Conservation (phyloP, 148 eudicot species). For the Chenopodium formosanum region DNA sequence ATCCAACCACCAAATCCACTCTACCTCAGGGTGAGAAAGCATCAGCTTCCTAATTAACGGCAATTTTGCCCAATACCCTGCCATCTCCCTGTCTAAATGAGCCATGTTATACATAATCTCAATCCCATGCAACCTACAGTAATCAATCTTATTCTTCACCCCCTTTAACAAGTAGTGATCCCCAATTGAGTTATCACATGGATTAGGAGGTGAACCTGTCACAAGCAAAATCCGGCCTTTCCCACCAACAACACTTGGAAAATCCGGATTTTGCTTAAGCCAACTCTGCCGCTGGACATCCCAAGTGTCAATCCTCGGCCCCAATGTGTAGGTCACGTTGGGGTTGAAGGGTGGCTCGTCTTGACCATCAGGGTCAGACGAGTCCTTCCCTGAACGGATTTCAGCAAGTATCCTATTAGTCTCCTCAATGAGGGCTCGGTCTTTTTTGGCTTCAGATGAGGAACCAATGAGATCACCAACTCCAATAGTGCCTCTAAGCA, state of each 20-base stretch:
- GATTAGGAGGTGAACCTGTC: conserved; percentile 68
- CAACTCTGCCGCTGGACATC: conserved; percentile 45
- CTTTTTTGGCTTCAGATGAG: conserved; percentile 60
- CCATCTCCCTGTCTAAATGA: conserved; percentile 58
- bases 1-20: conserved; percentile 94
- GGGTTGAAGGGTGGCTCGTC: conserved; percentile 11
- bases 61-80: conserved; percentile 73
- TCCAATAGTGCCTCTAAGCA: conserved; percentile 85
- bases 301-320: conserved; percentile 58
- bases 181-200: conserved; percentile 76
- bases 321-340: conserved; percentile 47
- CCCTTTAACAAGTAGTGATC: conserved; percentile 69
- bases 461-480: conserved; percentile 46
- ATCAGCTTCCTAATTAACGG: conserved; percentile 59
- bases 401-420: conserved; percentile 69
- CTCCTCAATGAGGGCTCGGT: conserved; percentile 52
- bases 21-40: conserved; percentile 79
- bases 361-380: conserved; percentile 38
- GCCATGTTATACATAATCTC: conserved; percentile 70
- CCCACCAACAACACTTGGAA: conserved; percentile 42
- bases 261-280: conserved; percentile 50
- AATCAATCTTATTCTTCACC: conserved; percentile 78
- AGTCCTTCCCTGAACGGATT: conserved; percentile 68
- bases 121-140: conserved; percentile 68
- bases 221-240: conserved; percentile 57